phyloP scores from a whole-genome alignment of 495 filamentous ascomycete species.

The Collariella sp. region DNA sequence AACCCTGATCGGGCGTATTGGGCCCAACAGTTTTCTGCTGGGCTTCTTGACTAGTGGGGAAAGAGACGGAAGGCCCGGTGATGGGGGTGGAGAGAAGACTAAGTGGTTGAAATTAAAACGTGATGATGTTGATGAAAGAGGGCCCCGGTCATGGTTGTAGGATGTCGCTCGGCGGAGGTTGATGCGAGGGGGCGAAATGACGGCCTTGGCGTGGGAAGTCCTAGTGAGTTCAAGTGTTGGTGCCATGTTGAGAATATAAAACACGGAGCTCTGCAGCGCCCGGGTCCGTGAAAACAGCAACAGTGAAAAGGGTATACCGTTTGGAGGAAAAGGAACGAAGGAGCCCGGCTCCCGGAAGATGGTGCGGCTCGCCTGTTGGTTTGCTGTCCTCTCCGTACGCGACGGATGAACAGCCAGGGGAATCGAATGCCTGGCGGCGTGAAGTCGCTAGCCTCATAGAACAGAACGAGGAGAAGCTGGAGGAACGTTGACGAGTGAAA shows the following conservation, averaged over 20 bases:
- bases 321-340: neutral
- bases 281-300: neutral
- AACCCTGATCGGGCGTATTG: conserved; percentile 40
- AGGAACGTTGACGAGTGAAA: neutral
- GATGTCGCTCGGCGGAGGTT: conserved; percentile 43
- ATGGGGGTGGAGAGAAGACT: conserved; percentile 54
- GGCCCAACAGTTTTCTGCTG: conserved; percentile 20
- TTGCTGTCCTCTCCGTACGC: neutral
- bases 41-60: conserved; percentile 53
- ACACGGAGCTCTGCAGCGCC: neutral
- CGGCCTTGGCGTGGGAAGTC: conserved; percentile 41
- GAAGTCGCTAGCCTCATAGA: neutral
- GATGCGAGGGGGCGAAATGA: conserved; percentile 42
- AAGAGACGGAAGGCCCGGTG: conserved; percentile 55
- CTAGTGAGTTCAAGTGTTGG: conserved; percentile 43
- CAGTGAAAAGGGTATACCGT: neutral
- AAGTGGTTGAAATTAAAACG: conserved; percentile 54
- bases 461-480: neutral
- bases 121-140: conserved; percentile 46
- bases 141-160: conserved; percentile 41
- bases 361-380: neutral
- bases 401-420: neutral
- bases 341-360: neutral
- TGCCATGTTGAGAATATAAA: conserved; percentile 30
- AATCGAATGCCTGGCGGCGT: neutral